A percentile compares a stretch with the other conserved stretches of the same genome.
phyloP scores from a whole-genome alignment of 2,329 filamentous ascomycete genomes.

The Talaromyces sp. region DNA sequence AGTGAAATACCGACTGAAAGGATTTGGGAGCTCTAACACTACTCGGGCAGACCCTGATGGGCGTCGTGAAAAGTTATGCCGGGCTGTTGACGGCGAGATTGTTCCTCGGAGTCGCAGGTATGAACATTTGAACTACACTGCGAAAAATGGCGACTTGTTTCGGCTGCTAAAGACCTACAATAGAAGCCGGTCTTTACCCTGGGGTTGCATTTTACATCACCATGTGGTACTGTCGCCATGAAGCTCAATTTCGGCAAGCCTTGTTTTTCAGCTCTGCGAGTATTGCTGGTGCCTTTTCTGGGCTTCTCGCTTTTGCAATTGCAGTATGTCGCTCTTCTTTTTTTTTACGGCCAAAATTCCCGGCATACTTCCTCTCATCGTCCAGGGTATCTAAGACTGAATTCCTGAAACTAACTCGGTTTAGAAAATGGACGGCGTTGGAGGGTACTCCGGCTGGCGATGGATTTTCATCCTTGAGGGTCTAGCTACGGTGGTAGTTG shows the following conservation, averaged over 20 bases:
- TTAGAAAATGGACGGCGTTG: conserved; percentile 47
- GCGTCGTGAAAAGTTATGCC: conserved; percentile 39
- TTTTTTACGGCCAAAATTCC: background rate
- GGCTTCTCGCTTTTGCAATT: conserved; percentile 61
- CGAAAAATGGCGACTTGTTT: background rate
- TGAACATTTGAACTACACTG: background rate
- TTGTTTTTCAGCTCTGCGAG: conserved; percentile 55
- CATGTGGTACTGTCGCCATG: conserved; percentile 56
- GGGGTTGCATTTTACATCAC: conserved; percentile 48
- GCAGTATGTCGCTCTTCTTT: conserved; percentile 47
- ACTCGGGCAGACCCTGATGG: conserved; percentile 33
- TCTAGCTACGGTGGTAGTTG: conserved; percentile 40
- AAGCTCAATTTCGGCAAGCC: conserved; percentile 52
- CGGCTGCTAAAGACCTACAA: background rate
- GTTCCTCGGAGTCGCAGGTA: conserved; percentile 37
- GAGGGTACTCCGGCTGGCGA: conserved; percentile 43
- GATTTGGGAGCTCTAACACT: background rate
- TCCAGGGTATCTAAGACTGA: background rate
- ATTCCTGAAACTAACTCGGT: background rate
- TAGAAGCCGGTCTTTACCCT: conserved; percentile 43
- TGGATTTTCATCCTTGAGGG: conserved; percentile 51
- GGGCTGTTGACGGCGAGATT: conserved; percentile 47
- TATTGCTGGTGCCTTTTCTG: conserved; percentile 75
- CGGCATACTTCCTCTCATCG: no score
- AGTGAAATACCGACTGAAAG: background rate